Evolutionary conservation across 805 yeast genomes (phyloP).

Genomic region (Candida takata): DNA sequence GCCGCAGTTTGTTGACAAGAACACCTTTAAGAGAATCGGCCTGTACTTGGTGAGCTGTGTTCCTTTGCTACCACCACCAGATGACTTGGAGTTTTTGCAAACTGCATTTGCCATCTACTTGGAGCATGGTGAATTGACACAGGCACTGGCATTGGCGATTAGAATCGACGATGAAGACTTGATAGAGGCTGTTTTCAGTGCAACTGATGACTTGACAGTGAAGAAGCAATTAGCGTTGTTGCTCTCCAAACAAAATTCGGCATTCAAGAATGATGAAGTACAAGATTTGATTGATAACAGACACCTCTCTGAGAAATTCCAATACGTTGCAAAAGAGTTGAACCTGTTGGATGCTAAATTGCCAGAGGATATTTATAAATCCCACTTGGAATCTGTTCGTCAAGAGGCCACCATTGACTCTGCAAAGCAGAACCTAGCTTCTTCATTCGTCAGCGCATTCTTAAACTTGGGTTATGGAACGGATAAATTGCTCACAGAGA

Average conservation of each 20-base stretch:
- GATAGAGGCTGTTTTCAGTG: constrained; percentile 73
- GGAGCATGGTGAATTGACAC: constrained; percentile 72
- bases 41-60: constrained; percentile 93
- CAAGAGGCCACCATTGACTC: constrained; percentile 65
- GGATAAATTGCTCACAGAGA: constrained; percentile 73
- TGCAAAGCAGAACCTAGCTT: constrained; percentile 91
- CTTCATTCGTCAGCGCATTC: constrained; percentile 89
- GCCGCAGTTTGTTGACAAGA: constrained; percentile 76
- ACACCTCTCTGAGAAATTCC: constrained; percentile 69
- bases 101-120: constrained; percentile 86
- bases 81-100: constrained; percentile 75
- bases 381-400: constrained; percentile 72
- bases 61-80: constrained; percentile 94
- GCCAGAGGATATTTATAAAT: constrained; percentile 91
- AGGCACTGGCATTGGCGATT: constrained; percentile 85
- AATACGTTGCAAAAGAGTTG: constrained; percentile 77
- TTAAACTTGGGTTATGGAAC: constrained; percentile 86
- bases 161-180: constrained; percentile 77
- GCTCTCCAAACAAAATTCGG: constrained; percentile 78
- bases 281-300: constrained; percentile 82
- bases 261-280: constrained; percentile 67
- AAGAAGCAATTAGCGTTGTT: constrained; percentile 91
- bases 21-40: constrained; percentile 84
- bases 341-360: constrained; percentile 84
- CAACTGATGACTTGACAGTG: constrained; percentile 63